Base-by-base conservation (phyloP, 1,139 yeast species). In the Nakaseomyces glabratus region DNA sequence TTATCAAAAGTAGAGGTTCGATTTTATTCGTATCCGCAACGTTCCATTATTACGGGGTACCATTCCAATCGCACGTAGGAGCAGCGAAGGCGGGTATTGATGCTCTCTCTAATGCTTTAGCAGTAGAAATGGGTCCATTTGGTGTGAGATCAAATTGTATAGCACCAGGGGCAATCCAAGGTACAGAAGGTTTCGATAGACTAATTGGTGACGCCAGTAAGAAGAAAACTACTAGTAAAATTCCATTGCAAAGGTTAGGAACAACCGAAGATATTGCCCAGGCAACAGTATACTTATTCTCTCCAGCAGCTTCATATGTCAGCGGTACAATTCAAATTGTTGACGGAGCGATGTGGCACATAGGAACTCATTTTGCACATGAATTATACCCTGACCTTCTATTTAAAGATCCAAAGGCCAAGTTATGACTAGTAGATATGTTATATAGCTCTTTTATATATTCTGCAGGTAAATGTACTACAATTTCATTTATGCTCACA, bases 1-100 rank as follows among this genome's bases (percentile, higher is more conserved):
- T 88, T 43, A 62, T 69, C 29, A 65, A 69, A 53, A 71, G 71
- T 46, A 74, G 73, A 57, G 96, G 96, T 12, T 59, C 73, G 3
- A 67, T 82, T n/a, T 46, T 86, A 7, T 84, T 86, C 49, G 81
- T 86, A 12, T 73, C 86, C 35, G 93, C 96, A 2, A 85, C 95
- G 1, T 65, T 86, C 38, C 95, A 86, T 58, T 82, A 82, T 58
- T 73, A 78, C 48, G 95, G 95, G 13, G 73, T 81, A 6, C 94
- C 95, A 6, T 74, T 80, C 61, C 95, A 86, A 60, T 53, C 73
- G 5, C 96, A 85, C 47, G 95, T 84, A 1, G 81, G 86, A 2
- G 95, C 96, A 0, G 95, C 95, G 5, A 86, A 86, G 61, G 95
- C 95, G 1, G 96, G 95, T 14, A 73, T 86, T 22, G 96, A 88